These are phyloP conservation scores for Nitzschia inconspicua DNA, from an alignment of 108 stramenopile species.

Conservation along the genomic window DNA sequence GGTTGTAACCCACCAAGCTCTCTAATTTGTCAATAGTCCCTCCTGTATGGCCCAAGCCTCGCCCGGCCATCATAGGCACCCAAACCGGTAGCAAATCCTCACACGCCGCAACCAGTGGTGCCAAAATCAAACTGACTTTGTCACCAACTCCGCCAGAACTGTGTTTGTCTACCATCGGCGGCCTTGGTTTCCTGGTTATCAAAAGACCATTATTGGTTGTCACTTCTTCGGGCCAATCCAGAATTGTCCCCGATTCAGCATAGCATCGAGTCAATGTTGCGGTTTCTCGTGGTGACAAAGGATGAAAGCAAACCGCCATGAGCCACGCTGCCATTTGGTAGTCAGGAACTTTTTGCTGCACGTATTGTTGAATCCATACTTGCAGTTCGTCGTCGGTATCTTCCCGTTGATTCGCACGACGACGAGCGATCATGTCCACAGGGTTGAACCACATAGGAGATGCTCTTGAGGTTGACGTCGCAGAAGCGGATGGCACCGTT, in stretches of 20 bases:
- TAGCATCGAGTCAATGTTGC: conserved; percentile 63
- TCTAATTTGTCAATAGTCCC: conserved; percentile 89
- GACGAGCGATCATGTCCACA: conserved; percentile 4
- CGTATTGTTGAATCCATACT: conserved; percentile 45
- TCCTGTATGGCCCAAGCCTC: conserved; percentile 83
- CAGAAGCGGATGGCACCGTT: too few relatives aligned
- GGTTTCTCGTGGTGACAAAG: conserved; percentile 68
- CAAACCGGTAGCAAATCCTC: conserved; percentile 56
- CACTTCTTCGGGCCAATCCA: conserved; percentile 43
- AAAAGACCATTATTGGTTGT: neutral
- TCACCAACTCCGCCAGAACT: conserved; percentile 85
- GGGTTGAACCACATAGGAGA: too few relatives aligned
- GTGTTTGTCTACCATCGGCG: conserved; percentile 70
- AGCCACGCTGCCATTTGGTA: conserved; percentile 90
- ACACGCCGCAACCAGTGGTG: conserved; percentile 69
- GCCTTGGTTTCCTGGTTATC: neutral
- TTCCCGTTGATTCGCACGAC: neutral
- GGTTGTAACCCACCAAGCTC: conserved; percentile 64
- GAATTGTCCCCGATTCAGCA: conserved; percentile 59
- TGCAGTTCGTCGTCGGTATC: conserved; percentile 53
- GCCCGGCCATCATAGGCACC: conserved; percentile 86
- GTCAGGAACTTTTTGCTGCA: conserved; percentile 53
- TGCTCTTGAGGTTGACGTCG: too few relatives aligned
- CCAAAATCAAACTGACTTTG: conserved; percentile 71
- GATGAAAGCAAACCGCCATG: conserved; percentile 80